Base-by-base conservation (phyloP, 164 flowering plant species). In the Chimonanthus salicifolius region DNA sequence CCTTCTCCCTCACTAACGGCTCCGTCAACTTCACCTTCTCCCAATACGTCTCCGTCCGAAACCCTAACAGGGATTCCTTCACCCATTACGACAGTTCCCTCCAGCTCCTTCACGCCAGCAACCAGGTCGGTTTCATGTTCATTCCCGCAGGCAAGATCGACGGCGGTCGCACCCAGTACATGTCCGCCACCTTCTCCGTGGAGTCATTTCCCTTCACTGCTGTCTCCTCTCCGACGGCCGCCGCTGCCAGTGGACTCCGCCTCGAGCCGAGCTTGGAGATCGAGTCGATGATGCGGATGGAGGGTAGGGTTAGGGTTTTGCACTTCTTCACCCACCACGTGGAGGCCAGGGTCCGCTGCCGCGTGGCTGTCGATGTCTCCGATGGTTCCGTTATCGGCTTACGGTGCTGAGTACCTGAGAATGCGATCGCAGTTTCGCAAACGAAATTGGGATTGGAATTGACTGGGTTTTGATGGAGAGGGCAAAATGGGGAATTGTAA, bases 11-110 rank as follows among this genome's bases (percentile, higher is more conserved):
- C 87, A 3, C 89, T 49, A 88, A 87, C 85, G 77, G 77, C 89
- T 80, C 97, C 81, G 88, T 82, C 77, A 87, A 74, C 81, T 93
- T 95, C 92, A 92, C 93, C 74, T 88, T 93, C 84, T 88, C 97
- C 15, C 93, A 86, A 66, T 93, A 87, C 87, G 87, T 81, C 80
- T 70, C 94, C 78, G 89, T 95, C 72, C 71, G 70, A 10, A 95
- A 95, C 86, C 96, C 97, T 0, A 95, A 93, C 89, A 78, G 83
- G 20, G 97, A 87, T 67, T 82, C 73, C 58, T 92, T 95, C 88
- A 77, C 88, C 69, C 98, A 95, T 90, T 95, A 87, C 87, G 94
- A 89, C 88, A 87, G 94, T 83, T 77, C 94, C 0, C 84, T 93
- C 33, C 94, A 89, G 90, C 88, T 95, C 65, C 81, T 89, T 81